Evolutionary conservation across 192 early-diverging fungal genomes (phyloP).

Genomic region (Lunasporangiospora selenospora): DNA sequence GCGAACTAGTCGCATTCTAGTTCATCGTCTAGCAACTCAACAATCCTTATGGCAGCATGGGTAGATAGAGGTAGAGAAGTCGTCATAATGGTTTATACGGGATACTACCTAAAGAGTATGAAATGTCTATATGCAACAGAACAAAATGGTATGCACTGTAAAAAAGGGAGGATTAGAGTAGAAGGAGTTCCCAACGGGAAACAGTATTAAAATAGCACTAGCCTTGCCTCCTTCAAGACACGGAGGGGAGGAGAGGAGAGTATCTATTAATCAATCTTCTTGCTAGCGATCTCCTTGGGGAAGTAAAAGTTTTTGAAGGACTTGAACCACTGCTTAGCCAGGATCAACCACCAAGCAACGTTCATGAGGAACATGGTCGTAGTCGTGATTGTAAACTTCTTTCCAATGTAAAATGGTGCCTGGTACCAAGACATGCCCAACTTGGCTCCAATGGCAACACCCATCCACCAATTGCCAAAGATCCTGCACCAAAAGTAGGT

Average conservation of each 20-base stretch:
- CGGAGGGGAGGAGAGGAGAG: too few species aligned
- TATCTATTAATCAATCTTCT: constrained; percentile 37
- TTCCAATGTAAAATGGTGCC: constrained; percentile 28
- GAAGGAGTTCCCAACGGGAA: not conserved
- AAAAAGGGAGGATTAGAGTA: not conserved
- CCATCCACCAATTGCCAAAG: constrained; percentile 50
- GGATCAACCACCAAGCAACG: constrained; percentile 42
- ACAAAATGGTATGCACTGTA: too few species aligned
- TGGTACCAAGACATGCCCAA: constrained; percentile 41
- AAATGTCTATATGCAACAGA: too few species aligned
- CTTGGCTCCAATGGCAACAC: constrained; percentile 45
- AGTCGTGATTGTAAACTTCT: constrained; percentile 43
- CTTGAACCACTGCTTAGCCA: constrained; percentile 37
- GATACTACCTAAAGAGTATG: too few species aligned
- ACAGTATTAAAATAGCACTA: not conserved
- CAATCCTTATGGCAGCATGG: too few species aligned
- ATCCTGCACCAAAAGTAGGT: constrained; percentile 49
- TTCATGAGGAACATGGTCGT: constrained; percentile 46
- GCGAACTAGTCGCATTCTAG: too few species aligned
- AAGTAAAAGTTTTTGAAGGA: constrained; percentile 47
- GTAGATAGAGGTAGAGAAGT: too few species aligned
- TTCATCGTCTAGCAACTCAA: too few species aligned
- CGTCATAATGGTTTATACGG: too few species aligned
- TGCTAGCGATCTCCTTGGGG: constrained; percentile 21
- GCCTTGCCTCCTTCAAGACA: too few species aligned